Evolutionary conservation across 2,329 filamentous ascomycete species (phyloP), one percentile per base, ranked within the genome.

Genomic region (Monilinia polystroma): DNA sequence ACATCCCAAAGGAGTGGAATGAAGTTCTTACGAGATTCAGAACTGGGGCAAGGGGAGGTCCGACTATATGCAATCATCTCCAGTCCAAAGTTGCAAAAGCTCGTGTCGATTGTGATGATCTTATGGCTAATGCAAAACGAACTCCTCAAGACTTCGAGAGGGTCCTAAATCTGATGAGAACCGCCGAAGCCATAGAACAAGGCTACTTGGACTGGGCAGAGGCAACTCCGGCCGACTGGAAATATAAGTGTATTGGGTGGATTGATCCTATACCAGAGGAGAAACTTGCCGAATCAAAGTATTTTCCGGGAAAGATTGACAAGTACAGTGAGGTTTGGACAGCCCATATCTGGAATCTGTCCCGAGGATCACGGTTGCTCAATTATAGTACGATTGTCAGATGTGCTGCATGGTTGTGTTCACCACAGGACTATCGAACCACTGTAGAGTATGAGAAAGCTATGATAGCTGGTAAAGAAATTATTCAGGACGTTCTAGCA

Each of bases 381-480:
- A 78, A 87, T 26, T 80, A 43, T 81, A 20, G 81, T 83, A 77
- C 86, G 29, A 81, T 84, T 56, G 82, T 88, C 20, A 83, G 86
- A 10, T 87, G 85, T 71, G 81, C 82, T 3, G 86, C 86, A 5
- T 87, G 85, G 85, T 78, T 85, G 26, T 84, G 82, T 72, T 78
- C 81, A n/a, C 84, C 84, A 0, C 79, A 83, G 16, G 85, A 88
- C 76, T 87, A 87, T 73, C 80, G 85, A 64, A 86, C 84, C 3
- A 87, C 85, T 7, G 81, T 83, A 35, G 84, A 87, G 75, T 88
- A 87, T 70, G 82, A 83, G n/a, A 81, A 81, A 0, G 84, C 84
- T 2, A 80, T 82, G 20, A 77, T 80, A 43, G 80, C 79, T 2
- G 85, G 82, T 64, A 79, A 80, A 51, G 81, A 83, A 43, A 80